Conservation (phyloP, 2,329 filamentous ascomycete genomes). For the Didymella glomerata region DNA sequence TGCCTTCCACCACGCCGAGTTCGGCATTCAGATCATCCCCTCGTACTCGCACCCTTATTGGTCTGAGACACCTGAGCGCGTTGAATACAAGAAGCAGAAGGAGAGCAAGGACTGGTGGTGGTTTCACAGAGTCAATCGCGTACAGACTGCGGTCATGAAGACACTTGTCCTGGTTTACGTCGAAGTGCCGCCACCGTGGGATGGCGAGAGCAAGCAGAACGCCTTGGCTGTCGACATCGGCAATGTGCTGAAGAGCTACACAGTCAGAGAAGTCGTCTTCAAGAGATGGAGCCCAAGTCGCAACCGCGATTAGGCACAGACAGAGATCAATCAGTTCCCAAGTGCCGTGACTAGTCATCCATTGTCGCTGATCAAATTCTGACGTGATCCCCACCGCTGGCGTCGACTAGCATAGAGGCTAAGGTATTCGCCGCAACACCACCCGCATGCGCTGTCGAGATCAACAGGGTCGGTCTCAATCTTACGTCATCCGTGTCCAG, state of each 20-base stretch:
- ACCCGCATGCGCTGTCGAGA: not conserved
- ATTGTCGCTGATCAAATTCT: not conserved
- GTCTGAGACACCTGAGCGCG: constrained; percentile 59
- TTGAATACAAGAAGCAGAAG: constrained; percentile 60
- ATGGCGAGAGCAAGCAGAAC: constrained; percentile 53
- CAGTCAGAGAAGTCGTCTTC: constrained; percentile 80
- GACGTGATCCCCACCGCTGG: not conserved
- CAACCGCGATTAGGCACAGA: constrained; percentile 64
- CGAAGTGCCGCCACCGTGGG: constrained; percentile 77
- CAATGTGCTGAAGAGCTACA: constrained; percentile 72
- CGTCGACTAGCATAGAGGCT: not conserved
- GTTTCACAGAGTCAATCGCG: constrained; percentile 88
- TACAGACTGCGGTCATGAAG: constrained; percentile 89
- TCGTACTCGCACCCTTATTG: constrained; percentile 80
- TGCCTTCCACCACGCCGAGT: constrained; percentile 94
- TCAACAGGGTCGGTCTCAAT: not conserved
- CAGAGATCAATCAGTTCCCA: no score
- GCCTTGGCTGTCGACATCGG: constrained; percentile 64
- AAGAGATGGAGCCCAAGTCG: constrained; percentile 87
- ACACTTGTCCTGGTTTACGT: constrained; percentile 90
- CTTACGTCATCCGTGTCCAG: not conserved
- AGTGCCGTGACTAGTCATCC: not conserved
- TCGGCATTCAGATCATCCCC: constrained; percentile 84
- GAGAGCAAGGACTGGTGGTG: constrained; percentile 74
- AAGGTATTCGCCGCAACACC: not conserved